These are phyloP conservation scores for Tolypocladium pustulatum DNA, from an alignment of 2,329 filamentous ascomycete species.

Conservation along the genomic window DNA sequence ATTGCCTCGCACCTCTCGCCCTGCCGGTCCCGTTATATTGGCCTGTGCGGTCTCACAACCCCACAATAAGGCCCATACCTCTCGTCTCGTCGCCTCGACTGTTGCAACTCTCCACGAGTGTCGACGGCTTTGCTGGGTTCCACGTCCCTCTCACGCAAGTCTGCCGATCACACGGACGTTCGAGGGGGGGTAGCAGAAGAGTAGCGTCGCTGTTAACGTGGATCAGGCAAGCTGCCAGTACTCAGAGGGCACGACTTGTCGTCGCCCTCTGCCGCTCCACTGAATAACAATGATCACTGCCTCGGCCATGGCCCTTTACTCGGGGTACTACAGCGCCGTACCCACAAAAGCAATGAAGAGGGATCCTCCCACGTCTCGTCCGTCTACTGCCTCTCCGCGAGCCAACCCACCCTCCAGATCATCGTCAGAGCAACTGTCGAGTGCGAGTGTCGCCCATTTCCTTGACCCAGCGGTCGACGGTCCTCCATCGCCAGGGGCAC, in stretches of 20 bases:
- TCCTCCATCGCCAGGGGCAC: slow-evolving; percentile 48
- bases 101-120: not conserved
- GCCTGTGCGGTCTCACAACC: slow-evolving; percentile 5
- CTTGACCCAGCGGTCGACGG: slow-evolving; percentile 50
- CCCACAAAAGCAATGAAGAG: slow-evolving; percentile 4
- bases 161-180: slow-evolving; percentile 2
- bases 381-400: slow-evolving; percentile 2
- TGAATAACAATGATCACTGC: slow-evolving; percentile 7
- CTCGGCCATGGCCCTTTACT: slow-evolving; percentile 14
- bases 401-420: slow-evolving; percentile 4
- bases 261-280: slow-evolving; percentile 7
- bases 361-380: slow-evolving; percentile 3
- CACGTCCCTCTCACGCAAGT: not conserved
- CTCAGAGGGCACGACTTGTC: slow-evolving; percentile 6
- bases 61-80: slow-evolving; percentile 1
- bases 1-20: slow-evolving; percentile 2
- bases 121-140: not conserved
- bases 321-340: slow-evolving; percentile 12
- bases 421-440: slow-evolving; percentile 7
- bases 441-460: slow-evolving; percentile 25
- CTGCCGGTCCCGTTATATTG: slow-evolving; percentile 1
- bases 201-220: slow-evolving; percentile 5
- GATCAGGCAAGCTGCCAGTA: slow-evolving; percentile 1
- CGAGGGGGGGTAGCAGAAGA: not conserved
- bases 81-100: not conserved